Percentiles rank a stretch among this genome's conserved stretches.
Conservation (phyloP, 805 yeast species). For the Cyberlindnera bimundalis region DNA sequence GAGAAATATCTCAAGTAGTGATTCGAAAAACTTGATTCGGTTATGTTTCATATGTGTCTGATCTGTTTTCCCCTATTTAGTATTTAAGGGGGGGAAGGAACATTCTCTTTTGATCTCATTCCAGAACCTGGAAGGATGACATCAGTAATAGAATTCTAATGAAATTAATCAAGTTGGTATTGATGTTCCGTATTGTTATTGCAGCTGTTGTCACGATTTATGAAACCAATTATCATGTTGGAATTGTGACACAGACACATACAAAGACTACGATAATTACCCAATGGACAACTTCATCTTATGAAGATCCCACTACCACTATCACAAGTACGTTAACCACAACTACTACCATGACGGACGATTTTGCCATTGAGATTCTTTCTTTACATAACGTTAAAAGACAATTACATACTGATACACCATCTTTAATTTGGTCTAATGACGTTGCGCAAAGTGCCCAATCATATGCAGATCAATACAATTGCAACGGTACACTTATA, state of each 20-base stretch:
- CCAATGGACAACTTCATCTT: constrained; percentile 12
- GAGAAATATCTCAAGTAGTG: too few species aligned
- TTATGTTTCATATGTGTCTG: too few species aligned
- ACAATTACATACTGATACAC: constrained; percentile 45
- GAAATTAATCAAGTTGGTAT: not conserved
- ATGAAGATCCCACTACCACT: constrained; percentile 20
- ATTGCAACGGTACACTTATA: constrained; percentile 51
- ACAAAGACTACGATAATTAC: constrained; percentile 7
- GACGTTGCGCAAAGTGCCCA: constrained; percentile 53
- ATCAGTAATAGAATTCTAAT: not conserved
- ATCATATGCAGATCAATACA: constrained; percentile 50
- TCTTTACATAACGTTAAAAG: constrained; percentile 55
- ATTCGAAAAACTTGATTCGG: too few species aligned
- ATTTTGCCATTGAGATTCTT: constrained; percentile 9
- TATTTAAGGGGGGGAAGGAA: too few species aligned
- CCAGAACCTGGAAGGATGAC: too few species aligned
- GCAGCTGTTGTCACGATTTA: constrained; percentile 7
- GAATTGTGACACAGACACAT: constrained; percentile 1
- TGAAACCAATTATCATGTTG: constrained; percentile 8
- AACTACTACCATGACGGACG: constrained; percentile 14
- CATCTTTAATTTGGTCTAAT: constrained; percentile 52
- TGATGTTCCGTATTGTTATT: not conserved
- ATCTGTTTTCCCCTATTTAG: too few species aligned
- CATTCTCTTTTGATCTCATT: too few species aligned
- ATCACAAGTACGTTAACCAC: constrained; percentile 15